A percentile compares a stretch with the other conserved stretches of the same genome.
These are phyloP conservation scores for Linnemannia zychae DNA, from an alignment of 192 early-diverging fungal species.

Conservation along the genomic window DNA sequence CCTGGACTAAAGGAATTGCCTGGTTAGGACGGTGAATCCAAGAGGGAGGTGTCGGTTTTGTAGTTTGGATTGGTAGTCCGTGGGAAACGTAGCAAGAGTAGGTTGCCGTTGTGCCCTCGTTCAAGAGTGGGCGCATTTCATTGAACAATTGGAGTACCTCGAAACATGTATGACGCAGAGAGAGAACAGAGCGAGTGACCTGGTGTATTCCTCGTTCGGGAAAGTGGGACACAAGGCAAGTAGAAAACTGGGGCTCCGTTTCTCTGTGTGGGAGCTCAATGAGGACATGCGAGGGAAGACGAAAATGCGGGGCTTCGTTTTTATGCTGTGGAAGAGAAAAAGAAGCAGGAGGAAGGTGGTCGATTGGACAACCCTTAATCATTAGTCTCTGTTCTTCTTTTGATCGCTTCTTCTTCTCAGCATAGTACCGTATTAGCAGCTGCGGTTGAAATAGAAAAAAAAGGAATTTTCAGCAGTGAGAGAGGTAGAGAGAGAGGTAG, in stretches of 20 bases:
- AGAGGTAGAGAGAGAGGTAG: too few species aligned
- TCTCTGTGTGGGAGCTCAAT: not conserved
- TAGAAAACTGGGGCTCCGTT: not conserved
- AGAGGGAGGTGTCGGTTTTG: not conserved
- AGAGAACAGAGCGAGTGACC: not conserved
- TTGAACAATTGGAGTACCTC: not conserved
- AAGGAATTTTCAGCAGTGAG: too few species aligned
- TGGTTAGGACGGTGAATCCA: not conserved
- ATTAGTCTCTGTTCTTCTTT: too few species aligned
- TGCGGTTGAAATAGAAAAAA: too few species aligned
- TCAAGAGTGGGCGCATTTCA: not conserved
- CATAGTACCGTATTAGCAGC: too few species aligned
- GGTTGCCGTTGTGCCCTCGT: not conserved
- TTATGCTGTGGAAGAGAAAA: too few species aligned
- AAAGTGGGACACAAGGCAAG: not conserved
- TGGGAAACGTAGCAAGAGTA: not conserved
- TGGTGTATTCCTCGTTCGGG: not conserved
- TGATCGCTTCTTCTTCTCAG: too few species aligned
- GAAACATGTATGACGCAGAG: not conserved
- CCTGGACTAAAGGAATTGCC: not conserved
- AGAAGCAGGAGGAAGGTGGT: too few species aligned
- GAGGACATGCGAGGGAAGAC: not conserved
- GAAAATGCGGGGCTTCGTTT: constrained; percentile 10
- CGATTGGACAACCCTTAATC: too few species aligned
- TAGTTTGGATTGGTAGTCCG: not conserved